Evolutionary conservation across 208 protist genomes (phyloP).

Genomic region (Tritrichomonas musculus): DNA sequence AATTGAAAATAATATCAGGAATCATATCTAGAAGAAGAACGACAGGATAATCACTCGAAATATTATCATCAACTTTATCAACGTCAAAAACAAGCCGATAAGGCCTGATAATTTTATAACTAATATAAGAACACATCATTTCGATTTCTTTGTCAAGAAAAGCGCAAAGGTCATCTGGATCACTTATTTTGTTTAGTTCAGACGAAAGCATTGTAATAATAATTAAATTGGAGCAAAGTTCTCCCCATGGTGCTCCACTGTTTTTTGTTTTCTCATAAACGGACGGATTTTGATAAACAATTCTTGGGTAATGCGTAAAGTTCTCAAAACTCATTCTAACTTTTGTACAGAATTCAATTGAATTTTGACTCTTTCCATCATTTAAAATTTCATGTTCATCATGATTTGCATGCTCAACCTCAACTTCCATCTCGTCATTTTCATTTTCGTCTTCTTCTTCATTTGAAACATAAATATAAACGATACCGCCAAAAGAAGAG

Average conservation of each 20-base stretch:
- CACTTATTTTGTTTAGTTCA: not conserved
- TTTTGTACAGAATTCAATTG: too few species aligned
- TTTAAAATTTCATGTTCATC: not conserved
- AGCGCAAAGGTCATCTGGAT: not conserved
- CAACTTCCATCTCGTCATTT: not conserved
- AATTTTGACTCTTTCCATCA: too few species aligned
- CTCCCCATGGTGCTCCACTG: not conserved
- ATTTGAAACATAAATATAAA: not conserved
- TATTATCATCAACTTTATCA: not conserved
- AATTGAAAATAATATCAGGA: not conserved
- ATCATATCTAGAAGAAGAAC: not conserved
- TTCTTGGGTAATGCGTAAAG: not conserved
- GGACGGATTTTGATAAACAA: not conserved
- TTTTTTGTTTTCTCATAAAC: not conserved
- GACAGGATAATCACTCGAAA: not conserved
- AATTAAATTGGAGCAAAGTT: not conserved
- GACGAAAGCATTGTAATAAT: not conserved
- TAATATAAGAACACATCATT: not conserved
- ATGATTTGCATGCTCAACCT: not conserved
- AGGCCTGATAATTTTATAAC: not conserved
- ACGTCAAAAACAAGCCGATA: not conserved
- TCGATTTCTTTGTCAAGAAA: not conserved
- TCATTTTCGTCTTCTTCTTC: not conserved
- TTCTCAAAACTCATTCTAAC: not conserved
- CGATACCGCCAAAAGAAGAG: not conserved